Base-by-base conservation (phyloP, 1,284 basidiomycete species). In the Cryptococcus deneoformans region DNA sequence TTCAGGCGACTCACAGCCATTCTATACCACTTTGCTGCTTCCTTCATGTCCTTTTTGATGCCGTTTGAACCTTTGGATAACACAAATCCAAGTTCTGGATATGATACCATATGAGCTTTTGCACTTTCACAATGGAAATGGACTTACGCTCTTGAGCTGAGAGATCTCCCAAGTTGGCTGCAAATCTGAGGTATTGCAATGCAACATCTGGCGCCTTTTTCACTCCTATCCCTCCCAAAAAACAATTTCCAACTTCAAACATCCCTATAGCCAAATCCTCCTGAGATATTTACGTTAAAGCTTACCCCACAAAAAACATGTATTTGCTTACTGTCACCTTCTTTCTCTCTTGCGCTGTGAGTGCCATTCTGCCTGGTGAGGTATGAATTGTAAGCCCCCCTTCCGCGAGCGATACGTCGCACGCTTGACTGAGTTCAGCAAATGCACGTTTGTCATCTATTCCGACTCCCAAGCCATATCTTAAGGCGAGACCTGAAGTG, bases 11-110 rank as follows among this genome's bases (percentile, higher is more conserved):
- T 63, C 53, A 73, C 65, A 8, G 77, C 77, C 50, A 71, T 72
- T 5, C 77, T 63, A 57, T 78, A 78, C 77, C 77, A 78, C 59
- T 68, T 71, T 2, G 76, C 75, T 14, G 77, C 74, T 61, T 77
- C 76, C 52, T 72, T 69, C 75, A 72, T 72, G 63, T 78, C 72
- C 66, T 20, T 77, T 77, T 76, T 77, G 36, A 78, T 57, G 12
- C 74, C 73, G 44, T 57, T 61, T 20, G 64, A 63, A 11, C 77
- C 77, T 51, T 76, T 76, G 1, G 71, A 70, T 47, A 77, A 61
- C n/a, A 77, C 48, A 55, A 70, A 65, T 6, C 73, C 76, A 8
- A 77, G 68, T 57, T 77, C 75, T 77, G 57, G 8, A 20, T 50
- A 4, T 50, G n/a, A 50, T 3, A 34, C 9, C 37, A 10, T 6